A percentile compares a stretch with the other conserved stretches of the same genome.
phyloP scores from a whole-genome alignment of 306 rosid species.

The Trifolium repens region DNA sequence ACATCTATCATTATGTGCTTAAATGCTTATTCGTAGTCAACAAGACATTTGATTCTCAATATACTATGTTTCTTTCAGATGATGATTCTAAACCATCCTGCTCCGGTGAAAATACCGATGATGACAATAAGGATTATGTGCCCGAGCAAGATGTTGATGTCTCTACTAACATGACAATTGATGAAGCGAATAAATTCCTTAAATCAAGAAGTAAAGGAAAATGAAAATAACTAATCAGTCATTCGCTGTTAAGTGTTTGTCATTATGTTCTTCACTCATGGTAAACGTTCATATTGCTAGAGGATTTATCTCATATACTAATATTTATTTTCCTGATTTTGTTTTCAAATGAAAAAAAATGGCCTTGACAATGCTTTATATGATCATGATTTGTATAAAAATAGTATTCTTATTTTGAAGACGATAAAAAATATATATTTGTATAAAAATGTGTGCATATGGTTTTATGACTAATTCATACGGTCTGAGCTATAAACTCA shows the following conservation, averaged over 20 bases:
- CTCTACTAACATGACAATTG: neutral
- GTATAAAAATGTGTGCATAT: no score
- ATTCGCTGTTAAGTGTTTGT: constrained; percentile 2
- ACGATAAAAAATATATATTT: no score
- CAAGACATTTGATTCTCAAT: constrained; percentile 21
- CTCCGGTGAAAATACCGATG: neutral
- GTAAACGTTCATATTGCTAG: neutral
- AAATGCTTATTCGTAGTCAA: neutral
- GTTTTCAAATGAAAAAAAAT: neutral
- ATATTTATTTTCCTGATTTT: neutral
- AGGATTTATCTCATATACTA: neutral
- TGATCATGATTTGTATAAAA: neutral
- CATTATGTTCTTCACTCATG: neutral
- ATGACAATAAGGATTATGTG: neutral
- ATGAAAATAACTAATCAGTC: neutral
- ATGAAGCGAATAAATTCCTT: neutral
- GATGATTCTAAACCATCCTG: neutral
- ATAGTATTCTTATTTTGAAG: no score
- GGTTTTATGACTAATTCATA: no score
- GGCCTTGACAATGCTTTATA: neutral
- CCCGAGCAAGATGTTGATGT: neutral
- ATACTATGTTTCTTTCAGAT: constrained; percentile 32
- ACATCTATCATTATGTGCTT: constrained; percentile 2
- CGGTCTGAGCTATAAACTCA: no score
- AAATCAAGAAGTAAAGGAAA: neutral